Evolutionary conservation across 108 stramenopile species (phyloP).

Genomic region (Mediolabrus comicus): DNA sequence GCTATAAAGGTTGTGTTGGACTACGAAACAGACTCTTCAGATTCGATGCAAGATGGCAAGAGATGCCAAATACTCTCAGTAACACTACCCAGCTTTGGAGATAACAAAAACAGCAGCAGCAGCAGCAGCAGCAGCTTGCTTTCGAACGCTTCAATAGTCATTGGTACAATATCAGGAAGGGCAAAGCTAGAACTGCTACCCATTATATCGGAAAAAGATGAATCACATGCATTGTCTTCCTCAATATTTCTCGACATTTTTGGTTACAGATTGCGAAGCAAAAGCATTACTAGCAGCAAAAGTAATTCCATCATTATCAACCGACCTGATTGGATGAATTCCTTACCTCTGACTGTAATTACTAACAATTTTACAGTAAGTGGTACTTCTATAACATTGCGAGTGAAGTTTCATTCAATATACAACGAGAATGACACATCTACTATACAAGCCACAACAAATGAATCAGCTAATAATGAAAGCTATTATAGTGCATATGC

Average conservation of each 20-base stretch:
- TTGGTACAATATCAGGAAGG: constrained; percentile 30
- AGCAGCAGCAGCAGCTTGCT: neutral
- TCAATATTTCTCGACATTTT: constrained; percentile 22
- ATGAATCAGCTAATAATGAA: neutral
- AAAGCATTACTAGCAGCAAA: neutral
- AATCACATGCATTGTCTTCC: neutral
- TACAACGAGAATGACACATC: neutral
- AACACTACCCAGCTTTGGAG: neutral
- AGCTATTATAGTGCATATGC: constrained; percentile 28
- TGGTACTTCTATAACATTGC: neutral
- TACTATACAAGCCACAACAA: neutral
- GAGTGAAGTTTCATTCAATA: constrained; percentile 25
- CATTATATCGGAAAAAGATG: neutral
- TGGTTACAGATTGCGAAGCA: constrained; percentile 23
- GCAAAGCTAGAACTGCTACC: constrained; percentile 25
- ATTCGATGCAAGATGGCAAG: neutral
- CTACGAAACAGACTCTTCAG: neutral
- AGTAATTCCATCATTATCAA: constrained; percentile 9
- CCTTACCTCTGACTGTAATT: constrained; percentile 23
- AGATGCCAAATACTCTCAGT: constrained; percentile 21
- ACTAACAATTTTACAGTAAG: neutral
- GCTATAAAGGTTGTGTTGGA: constrained; percentile 1
- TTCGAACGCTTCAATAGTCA: neutral
- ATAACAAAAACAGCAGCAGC: neutral
- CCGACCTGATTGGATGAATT: constrained; percentile 44